A percentile compares a stretch with the other conserved stretches of the same genome.
Conservation (phyloP, 2,329 filamentous ascomycete species). For the Eutypa lata region DNA sequence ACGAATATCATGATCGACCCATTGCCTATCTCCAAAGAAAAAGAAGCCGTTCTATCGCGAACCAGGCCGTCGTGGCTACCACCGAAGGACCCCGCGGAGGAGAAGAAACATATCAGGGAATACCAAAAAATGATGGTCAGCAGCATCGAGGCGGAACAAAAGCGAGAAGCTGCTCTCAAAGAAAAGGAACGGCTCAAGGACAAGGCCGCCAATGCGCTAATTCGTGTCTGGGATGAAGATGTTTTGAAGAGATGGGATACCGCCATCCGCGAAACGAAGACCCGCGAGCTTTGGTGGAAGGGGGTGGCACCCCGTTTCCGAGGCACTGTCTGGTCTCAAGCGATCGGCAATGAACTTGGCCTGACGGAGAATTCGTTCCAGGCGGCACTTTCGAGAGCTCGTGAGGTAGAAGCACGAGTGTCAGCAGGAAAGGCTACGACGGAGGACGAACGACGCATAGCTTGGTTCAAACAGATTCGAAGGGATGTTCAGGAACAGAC, state of each 20-base stretch:
- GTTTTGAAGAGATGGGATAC: constrained; percentile 73
- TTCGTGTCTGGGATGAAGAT: constrained; percentile 71
- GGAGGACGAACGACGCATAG: constrained; percentile 53
- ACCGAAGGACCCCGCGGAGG: constrained; percentile 85
- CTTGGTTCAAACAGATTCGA: constrained; percentile 62
- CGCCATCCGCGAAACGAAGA: constrained; percentile 65
- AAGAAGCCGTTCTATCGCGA: constrained; percentile 76
- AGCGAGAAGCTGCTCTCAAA: constrained; percentile 51
- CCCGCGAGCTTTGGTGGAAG: constrained; percentile 78
- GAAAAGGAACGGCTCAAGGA: constrained; percentile 53
- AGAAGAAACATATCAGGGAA: constrained; percentile 81
- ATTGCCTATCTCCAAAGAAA: constrained; percentile 79
- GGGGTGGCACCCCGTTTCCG: constrained; percentile 70
- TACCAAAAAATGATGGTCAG: constrained; percentile 79
- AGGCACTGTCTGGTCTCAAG: constrained; percentile 65
- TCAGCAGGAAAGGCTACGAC: constrained; percentile 46
- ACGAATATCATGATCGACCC: constrained; percentile 83
- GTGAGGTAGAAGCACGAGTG: constrained; percentile 57
- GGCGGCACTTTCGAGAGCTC: constrained; percentile 66
- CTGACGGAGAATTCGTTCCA: constrained; percentile 65
- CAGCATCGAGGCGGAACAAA: constrained; percentile 58
- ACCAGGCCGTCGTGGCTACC: constrained; percentile 83
- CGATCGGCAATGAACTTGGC: constrained; percentile 71
- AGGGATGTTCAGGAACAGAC: constrained; percentile 62
- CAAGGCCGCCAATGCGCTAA: constrained; percentile 49